These are phyloP conservation scores for Pseudovirgaria hyperparasitica DNA, from an alignment of 2,329 filamentous ascomycete species.

Conservation along the genomic window DNA sequence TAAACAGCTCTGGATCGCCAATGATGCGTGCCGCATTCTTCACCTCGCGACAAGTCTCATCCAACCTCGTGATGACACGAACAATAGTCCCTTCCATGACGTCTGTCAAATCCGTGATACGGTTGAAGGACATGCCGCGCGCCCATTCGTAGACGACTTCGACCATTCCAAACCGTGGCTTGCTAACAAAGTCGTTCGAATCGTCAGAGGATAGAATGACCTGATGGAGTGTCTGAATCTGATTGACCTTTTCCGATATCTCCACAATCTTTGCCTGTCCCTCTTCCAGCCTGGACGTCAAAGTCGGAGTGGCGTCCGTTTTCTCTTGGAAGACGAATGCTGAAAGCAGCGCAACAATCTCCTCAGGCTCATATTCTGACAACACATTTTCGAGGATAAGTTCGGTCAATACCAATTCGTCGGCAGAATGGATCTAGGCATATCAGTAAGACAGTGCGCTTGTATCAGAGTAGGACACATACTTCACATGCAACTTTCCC, in stretches of 20 bases:
- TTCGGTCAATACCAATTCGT: conserved; percentile 92
- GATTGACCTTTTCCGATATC: conserved; percentile 86
- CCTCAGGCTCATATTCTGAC: conserved; percentile 86
- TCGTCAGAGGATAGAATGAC: conserved; percentile 86
- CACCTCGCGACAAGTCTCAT: conserved; percentile 93
- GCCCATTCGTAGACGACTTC: conserved; percentile 99
- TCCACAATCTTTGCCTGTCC: conserved; percentile 77
- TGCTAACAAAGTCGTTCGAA: conserved; percentile 79
- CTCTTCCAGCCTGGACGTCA: conserved; percentile 70
- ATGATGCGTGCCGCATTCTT: conserved; percentile 95
- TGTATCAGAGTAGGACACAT: conserved; percentile 7
- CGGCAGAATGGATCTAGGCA: conserved; percentile 70
- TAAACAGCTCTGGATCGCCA: conserved; percentile 82
- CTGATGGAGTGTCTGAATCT: conserved; percentile 78
- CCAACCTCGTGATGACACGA: conserved; percentile 79
- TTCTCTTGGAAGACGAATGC: conserved; percentile 98
- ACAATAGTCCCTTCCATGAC: conserved; percentile 97
- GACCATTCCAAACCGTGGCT: conserved; percentile 82
- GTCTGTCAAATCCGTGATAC: conserved; percentile 90
- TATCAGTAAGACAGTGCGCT: conserved; percentile 4
- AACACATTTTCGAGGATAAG: conserved; percentile 94
- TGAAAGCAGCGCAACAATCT: conserved; percentile 88
- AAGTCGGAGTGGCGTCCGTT: conserved; percentile 65
- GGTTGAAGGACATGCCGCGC: conserved; percentile 93
- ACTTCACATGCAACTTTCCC: conserved; percentile 94